Conservation (phyloP, 2,329 filamentous ascomycete species). For the Aspergillus tubingensis region DNA sequence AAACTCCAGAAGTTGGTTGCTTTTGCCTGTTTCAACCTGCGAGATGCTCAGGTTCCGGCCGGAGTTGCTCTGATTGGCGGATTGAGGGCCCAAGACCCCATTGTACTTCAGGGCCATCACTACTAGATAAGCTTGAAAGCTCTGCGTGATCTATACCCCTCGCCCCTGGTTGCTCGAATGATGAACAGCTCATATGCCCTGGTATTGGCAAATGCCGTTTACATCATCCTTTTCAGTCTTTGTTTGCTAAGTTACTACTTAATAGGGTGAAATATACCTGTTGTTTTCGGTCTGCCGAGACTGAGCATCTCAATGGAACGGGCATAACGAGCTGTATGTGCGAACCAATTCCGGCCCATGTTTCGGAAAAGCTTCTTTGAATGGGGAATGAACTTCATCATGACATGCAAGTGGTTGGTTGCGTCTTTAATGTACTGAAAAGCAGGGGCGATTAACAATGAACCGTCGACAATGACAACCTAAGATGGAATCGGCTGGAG, state of each 20-base stretch:
- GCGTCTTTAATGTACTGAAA: background rate
- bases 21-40: slow-evolving; percentile 64
- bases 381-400: background rate
- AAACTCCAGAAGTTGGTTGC: slow-evolving; percentile 57
- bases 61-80: slow-evolving; percentile 63
- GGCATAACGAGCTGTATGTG: background rate
- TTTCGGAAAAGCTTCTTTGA: background rate
- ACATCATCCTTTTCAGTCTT: background rate
- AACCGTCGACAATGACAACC: background rate
- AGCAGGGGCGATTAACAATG: background rate
- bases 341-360: background rate
- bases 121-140: background rate
- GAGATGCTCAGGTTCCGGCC: slow-evolving; percentile 57
- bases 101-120: slow-evolving; percentile 39
- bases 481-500: background rate
- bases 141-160: background rate
- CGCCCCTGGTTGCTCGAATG: background rate
- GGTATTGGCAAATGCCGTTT: background rate
- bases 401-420: background rate
- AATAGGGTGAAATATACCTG: background rate
- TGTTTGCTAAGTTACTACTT: background rate
- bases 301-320: background rate
- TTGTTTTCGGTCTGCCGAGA: background rate
- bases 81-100: slow-evolving; percentile 58
- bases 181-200: background rate